Evolutionary conservation across 805 yeast genomes (phyloP).

Genomic region (Limtongia smithiae): DNA sequence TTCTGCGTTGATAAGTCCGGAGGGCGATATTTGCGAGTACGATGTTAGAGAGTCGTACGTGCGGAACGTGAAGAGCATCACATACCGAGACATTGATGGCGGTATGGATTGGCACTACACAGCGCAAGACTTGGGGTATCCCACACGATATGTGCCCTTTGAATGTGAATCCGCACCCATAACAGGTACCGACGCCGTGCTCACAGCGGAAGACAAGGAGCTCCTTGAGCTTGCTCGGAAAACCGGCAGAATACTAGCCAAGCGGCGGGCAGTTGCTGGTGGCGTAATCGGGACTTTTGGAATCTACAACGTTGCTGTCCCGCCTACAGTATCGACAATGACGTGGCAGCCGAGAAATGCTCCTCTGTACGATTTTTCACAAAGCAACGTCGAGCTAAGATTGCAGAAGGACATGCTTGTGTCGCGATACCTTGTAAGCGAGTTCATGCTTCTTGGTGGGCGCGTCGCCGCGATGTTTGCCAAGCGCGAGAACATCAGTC

Average conservation of each 20-base stretch:
- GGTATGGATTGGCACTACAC: conserved; percentile 19
- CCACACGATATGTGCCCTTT: conserved; percentile 1
- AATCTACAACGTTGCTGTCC: no score
- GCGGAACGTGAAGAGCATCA: conserved; percentile 48
- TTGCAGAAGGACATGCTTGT: conserved; percentile 36
- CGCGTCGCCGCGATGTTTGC: conserved; percentile 38
- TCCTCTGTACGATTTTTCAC: neutral
- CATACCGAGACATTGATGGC: conserved; percentile 63
- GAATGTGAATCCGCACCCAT: neutral
- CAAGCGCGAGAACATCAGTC: conserved; percentile 30
- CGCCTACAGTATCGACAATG: no score
- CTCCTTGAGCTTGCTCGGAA: no score
- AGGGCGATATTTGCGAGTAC: conserved; percentile 28
- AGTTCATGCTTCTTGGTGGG: conserved; percentile 79
- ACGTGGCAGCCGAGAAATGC: no score
- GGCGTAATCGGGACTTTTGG: no score
- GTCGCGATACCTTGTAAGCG: conserved; percentile 69
- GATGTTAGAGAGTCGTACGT: conserved; percentile 45
- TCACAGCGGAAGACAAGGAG: conserved; percentile 9
- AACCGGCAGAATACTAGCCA: no score
- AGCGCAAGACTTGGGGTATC: conserved; percentile 2
- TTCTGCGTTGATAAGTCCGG: conserved; percentile 38
- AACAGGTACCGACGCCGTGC: neutral
- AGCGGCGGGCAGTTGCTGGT: no score
- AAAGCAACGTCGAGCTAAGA: neutral